A percentile compares a stretch with the other conserved stretches of the same genome.
phyloP scores from a whole-genome alignment of 2,329 filamentous ascomycete species.

The Neurospora sp. region DNA sequence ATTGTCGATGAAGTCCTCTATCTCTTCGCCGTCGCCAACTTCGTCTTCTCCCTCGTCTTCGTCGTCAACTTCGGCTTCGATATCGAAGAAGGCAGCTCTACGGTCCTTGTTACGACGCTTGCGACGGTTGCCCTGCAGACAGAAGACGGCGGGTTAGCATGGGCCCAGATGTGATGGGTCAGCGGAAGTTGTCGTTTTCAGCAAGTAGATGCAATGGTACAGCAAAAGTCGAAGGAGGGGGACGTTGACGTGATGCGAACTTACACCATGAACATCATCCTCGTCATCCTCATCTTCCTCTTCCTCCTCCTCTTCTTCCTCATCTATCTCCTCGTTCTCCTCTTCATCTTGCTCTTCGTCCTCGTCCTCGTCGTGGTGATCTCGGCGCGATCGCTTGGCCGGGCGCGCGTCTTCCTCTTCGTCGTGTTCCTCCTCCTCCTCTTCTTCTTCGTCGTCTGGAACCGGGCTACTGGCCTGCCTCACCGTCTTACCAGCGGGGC shows the following conservation, averaged over 20 bases:
- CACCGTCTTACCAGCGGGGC: constrained; percentile 23
- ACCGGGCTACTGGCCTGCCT: constrained; percentile 29
- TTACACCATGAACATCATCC: constrained; percentile 57
- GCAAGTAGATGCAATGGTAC: not conserved
- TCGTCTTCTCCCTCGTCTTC: constrained; percentile 83
- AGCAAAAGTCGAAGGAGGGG: not conserved
- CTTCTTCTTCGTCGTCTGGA: constrained; percentile 33
- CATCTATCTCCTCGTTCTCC: constrained; percentile 32
- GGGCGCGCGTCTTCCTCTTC: constrained; percentile 17
- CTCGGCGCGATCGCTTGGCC: constrained; percentile 23
- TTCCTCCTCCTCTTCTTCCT: constrained; percentile 43
- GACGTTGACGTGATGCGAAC: constrained; percentile 13
- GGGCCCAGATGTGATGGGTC: not conserved
- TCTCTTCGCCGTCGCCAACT: constrained; percentile 76
- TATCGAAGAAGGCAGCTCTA: constrained; percentile 86
- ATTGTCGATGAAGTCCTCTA: constrained; percentile 77
- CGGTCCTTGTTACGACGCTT: constrained; percentile 68
- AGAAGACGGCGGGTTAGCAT: not conserved
- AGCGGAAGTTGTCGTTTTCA: not conserved
- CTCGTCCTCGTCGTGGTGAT: constrained; percentile 21
- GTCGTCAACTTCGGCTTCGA: constrained; percentile 95
- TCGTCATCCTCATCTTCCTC: constrained; percentile 55
- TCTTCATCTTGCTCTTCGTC: constrained; percentile 25
- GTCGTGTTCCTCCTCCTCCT: constrained; percentile 36
- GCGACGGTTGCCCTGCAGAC: constrained; percentile 45